Percentiles rank a stretch among this genome's conserved stretches.
Conservation (phyloP, 2,329 filamentous ascomycete genomes). For the Sporothrix humicola region DNA sequence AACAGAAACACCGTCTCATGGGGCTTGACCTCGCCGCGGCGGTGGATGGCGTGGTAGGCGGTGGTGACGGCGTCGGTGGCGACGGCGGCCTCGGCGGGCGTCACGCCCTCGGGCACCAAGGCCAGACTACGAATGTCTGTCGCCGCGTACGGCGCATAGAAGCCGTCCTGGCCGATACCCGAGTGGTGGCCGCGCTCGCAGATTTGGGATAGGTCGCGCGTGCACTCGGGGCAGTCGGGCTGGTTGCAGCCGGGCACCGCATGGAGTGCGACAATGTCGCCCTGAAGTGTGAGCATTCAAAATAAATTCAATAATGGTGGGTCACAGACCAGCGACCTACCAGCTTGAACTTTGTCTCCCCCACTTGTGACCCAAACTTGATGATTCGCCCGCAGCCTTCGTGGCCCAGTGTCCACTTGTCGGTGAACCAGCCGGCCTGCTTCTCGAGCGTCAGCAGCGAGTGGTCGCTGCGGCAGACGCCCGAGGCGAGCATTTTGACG, state of each 20-base stretch:
- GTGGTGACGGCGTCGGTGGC: conserved; percentile 27
- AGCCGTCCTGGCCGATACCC: conserved; percentile 28
- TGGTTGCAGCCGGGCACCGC: conserved; percentile 25
- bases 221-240: conserved; percentile 27
- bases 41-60: conserved; percentile 28
- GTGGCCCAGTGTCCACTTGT: conserved; percentile 28
- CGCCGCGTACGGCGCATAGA: conserved; percentile 26
- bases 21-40: conserved; percentile 26
- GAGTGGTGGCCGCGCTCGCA: conserved; percentile 30
- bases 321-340: too few species aligned
- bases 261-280: conserved; percentile 23
- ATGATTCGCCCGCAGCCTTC: conserved; percentile 27
- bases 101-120: conserved; percentile 18
- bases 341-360: conserved; percentile 9
- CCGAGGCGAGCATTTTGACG: conserved; percentile 40
- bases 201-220: conserved; percentile 27
- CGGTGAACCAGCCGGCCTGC: conserved; percentile 26
- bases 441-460: conserved; percentile 28
- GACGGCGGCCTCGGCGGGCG: conserved; percentile 23
- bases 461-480: conserved; percentile 29
- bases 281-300: not conserved
- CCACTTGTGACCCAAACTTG: not conserved
- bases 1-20: conserved; percentile 27
- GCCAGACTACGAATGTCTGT: conserved; percentile 16
- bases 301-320: too few species aligned